Conservation (phyloP, 2,329 filamentous ascomycete species). For the Penicillium sp. region DNA sequence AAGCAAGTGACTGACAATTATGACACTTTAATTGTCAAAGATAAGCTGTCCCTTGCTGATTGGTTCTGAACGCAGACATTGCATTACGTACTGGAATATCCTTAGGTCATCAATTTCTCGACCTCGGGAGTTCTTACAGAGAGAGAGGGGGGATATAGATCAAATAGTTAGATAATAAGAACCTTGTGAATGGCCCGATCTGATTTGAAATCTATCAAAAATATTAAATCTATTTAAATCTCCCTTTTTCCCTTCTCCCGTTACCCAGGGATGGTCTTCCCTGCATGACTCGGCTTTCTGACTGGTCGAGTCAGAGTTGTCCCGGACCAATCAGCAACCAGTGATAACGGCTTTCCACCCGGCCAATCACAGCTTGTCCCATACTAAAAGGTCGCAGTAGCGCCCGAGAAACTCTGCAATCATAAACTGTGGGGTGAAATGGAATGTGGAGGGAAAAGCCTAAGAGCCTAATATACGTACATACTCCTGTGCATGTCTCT, state of each 20-base stretch:
- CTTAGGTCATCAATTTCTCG: slow-evolving; percentile 3
- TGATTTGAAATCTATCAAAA: background rate
- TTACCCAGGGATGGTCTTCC: background rate
- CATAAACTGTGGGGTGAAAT: slow-evolving; percentile 6
- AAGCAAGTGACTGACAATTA: slow-evolving; percentile 12
- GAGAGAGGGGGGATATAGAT: background rate
- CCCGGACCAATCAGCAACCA: slow-evolving; percentile 18
- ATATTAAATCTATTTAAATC: background rate
- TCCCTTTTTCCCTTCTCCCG: background rate
- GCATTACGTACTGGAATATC: slow-evolving; percentile 30
- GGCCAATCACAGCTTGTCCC: slow-evolving; percentile 18
- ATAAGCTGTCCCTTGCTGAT: slow-evolving; percentile 27
- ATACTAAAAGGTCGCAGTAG: slow-evolving; percentile 16
- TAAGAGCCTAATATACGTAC: background rate
- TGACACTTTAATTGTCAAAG: slow-evolving; percentile 19
- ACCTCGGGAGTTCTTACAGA: background rate
- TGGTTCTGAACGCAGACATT: slow-evolving; percentile 20
- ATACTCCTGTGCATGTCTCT: background rate
- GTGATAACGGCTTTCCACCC: slow-evolving; percentile 17
- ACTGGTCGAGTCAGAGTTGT: background rate
- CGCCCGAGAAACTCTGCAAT: slow-evolving; percentile 16
- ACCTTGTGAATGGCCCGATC: background rate
- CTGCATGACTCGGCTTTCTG: background rate
- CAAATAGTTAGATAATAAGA: slow-evolving; percentile 8
- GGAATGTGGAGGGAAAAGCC: slow-evolving; percentile 2